Evolutionary conservation across 2,329 filamentous ascomycete species (phyloP), one percentile per base, ranked within the genome.

Genomic region (Cladophialophora exuberans): DNA sequence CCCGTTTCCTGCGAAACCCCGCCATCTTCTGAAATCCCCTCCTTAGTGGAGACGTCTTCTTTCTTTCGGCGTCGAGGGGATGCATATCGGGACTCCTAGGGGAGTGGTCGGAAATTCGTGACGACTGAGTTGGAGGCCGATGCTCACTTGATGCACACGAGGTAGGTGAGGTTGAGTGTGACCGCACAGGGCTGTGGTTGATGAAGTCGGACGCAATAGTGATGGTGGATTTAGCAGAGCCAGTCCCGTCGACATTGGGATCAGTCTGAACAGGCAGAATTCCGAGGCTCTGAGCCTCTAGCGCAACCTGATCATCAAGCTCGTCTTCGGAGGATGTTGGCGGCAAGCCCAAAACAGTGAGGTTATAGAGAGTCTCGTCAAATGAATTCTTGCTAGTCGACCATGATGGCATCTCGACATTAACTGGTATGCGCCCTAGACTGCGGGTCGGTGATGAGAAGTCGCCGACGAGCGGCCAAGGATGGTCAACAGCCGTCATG

Each of bases 251-350:
- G 50, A 70, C 61, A 33, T 69, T 70, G n/a, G 67, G 66, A 30
- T 68, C 63, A 47, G 70, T 67, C 23, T 67, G 69, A n/a, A 70
- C 64, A n/a, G 70, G 68, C 49, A 73, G 43, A 38, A 71, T 60
- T 9, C 73, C 73, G 25, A 76, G 65, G 28, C 67, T 60, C 47
- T 64, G 66, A 39, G 73, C 73, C 52, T 75, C 72, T 17, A 68
- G 63, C 25, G 68, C 59, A 38, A 77, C 65, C 25, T 59, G 61
- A 54, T 72, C 69, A 60, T 74, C 71, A 31, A 69, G 64, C 54
- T 67, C 67, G 52, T 68, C 63, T 62, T 76, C 73, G 9, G 69
- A 67, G 53, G 71, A 66, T 30, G 64, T 64, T n/a, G 69, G 65
- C 18, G 63, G 47, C 25, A 72, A 62, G 3, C 57, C 61, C 20